phyloP scores from a whole-genome alignment of 768 basidiomycete genomes.

The Boletus subcaerulescens region DNA sequence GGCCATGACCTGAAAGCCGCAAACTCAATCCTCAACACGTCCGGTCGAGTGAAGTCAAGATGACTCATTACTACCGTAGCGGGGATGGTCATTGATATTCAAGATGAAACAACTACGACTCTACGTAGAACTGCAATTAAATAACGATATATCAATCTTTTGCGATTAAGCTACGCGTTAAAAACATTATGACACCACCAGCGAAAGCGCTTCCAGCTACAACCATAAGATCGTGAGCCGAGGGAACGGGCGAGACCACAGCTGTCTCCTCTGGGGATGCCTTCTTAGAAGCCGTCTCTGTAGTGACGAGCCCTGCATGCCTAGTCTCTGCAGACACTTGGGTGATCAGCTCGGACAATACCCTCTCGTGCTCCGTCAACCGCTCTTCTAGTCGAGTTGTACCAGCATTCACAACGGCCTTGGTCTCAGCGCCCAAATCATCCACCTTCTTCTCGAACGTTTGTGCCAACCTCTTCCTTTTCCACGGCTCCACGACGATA shows the following conservation, averaged over 20 bases:
- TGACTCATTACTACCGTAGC: too few relatives aligned
- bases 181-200: slow-evolving; percentile 26
- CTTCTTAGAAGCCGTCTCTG: slow-evolving; percentile 4
- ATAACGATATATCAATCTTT: slow-evolving; percentile 10
- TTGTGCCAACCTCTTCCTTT: slow-evolving; percentile 78
- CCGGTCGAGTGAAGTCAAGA: too few relatives aligned
- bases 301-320: slow-evolving; percentile 3
- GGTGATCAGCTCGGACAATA: slow-evolving; percentile 30
- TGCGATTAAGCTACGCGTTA: slow-evolving; percentile 19
- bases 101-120: background rate
- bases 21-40: too few relatives aligned
- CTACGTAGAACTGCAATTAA: background rate
- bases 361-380: slow-evolving; percentile 46
- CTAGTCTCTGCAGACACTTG: slow-evolving; percentile 13
- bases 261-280: background rate
- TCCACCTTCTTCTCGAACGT: slow-evolving; percentile 84
- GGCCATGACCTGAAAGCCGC: too few relatives aligned
- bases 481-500: slow-evolving; percentile 94
- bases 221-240: slow-evolving; percentile 25
- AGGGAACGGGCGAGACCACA: background rate
- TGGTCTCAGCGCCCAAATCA: slow-evolving; percentile 46
- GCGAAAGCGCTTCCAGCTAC: slow-evolving; percentile 28
- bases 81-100: background rate
- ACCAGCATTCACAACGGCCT: slow-evolving; percentile 44
- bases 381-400: slow-evolving; percentile 47